Evolutionary conservation across 306 rosid genomes (phyloP), one percentile per base, ranked within the genome.

Genomic region (Trifolium dubium): DNA sequence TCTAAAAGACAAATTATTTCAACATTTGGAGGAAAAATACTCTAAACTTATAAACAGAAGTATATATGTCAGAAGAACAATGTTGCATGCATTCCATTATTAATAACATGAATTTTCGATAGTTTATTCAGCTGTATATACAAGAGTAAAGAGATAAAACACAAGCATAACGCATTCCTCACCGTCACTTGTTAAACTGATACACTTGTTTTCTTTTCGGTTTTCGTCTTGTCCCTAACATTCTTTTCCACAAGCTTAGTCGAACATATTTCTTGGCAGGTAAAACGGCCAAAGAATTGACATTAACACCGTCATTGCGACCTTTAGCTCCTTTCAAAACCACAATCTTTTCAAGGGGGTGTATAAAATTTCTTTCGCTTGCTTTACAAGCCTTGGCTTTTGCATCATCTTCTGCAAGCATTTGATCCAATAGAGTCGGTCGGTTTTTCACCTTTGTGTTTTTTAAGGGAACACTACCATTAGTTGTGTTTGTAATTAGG

Each of bases 331-430:
- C 82, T 60, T 71, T 81, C 77, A 87, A 72, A 74, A 81, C 72
- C 30, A 86, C 67, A 55, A 86, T 78, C 47, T 86, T 75, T 41
- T 83, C 79, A 46, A 60, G 82, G 12, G 85, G 75, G 66, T 73
- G 82, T 5, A 18, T 28, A 68, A 63, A 55, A 49, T 49, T 76
- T 39, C 55, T 49, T 43, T 78, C 83, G 2, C 72, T 83, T 50
- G 77, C 87, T 81, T 77, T 81, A 37, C 73, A 32, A 66, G 10
- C 61, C 51, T 78, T 79, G 15, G 77, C 54, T 50, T 55, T 63
- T 30, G 79, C 62, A 62, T 74, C 81, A 70, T 91, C 96, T 63
- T 93, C 98, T 15, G 92, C 96, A 18, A 86, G 73, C 90, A 89
- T 93, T 50, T 78, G 90, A 85, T 91, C 92, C 12, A 88, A 84